phyloP scores from a whole-genome alignment of 371 early-diverging fungal species.

The Apophysomyces ossiformis region DNA sequence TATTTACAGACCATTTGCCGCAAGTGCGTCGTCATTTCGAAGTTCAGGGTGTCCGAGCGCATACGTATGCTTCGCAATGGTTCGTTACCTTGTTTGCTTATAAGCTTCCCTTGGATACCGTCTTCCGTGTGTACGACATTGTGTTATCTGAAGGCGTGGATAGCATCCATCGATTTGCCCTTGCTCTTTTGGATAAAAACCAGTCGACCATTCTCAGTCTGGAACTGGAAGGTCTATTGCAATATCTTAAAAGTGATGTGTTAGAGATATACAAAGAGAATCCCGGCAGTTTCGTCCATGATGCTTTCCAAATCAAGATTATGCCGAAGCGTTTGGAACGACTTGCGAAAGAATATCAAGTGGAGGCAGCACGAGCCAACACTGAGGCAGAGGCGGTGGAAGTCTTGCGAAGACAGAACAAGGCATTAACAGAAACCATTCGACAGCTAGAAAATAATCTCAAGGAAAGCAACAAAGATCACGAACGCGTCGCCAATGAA shows the following conservation, averaged over 20 bases:
- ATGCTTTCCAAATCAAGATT: slow-evolving; percentile 78
- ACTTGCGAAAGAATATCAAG: slow-evolving; percentile 74
- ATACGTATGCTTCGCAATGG: slow-evolving; percentile 94
- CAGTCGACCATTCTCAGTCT: slow-evolving; percentile 75
- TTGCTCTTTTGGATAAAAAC: slow-evolving; percentile 85
- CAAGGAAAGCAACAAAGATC: slow-evolving; percentile 70
- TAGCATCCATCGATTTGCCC: slow-evolving; percentile 76
- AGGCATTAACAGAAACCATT: slow-evolving; percentile 65
- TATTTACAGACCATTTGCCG: slow-evolving; percentile 84
- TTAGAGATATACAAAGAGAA: slow-evolving; percentile 67
- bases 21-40: slow-evolving; percentile 77
- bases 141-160: slow-evolving; percentile 92
- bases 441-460: slow-evolving; percentile 62
- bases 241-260: slow-evolving; percentile 82
- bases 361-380: slow-evolving; percentile 64
- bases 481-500: slow-evolving; percentile 62
- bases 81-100: slow-evolving; percentile 97
- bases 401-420: slow-evolving; percentile 69
- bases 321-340: slow-evolving; percentile 67
- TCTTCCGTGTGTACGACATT: slow-evolving; percentile 90
- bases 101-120: slow-evolving; percentile 87
- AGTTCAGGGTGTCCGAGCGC: slow-evolving; percentile 80
- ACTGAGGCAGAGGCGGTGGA: slow-evolving; percentile 74
- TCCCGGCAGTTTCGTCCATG: slow-evolving; percentile 61
- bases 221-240: slow-evolving; percentile 81